Evolutionary conservation across 371 early-diverging fungal genomes (phyloP).

Genomic region (Mortierella sp.): DNA sequence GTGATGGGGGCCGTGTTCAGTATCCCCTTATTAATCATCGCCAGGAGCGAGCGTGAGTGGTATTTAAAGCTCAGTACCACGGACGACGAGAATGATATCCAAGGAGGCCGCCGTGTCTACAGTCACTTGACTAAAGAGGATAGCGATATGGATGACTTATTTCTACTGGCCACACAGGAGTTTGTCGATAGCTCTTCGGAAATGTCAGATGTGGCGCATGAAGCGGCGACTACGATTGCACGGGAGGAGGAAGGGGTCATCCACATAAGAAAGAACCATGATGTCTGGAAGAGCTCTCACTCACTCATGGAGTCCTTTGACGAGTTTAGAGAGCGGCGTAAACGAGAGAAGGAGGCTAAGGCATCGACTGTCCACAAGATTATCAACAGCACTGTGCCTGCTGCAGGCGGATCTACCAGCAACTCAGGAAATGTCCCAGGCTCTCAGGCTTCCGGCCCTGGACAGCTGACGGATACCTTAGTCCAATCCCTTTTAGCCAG

Average conservation of each 20-base stretch:
- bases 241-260: constrained; percentile 38
- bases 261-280: neutral
- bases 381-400: neutral
- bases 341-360: constrained; percentile 33
- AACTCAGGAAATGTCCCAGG: neutral
- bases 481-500: constrained; percentile 42
- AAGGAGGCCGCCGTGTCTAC: constrained; percentile 40
- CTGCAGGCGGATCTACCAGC: neutral
- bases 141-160: constrained; percentile 26
- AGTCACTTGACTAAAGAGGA: constrained; percentile 35
- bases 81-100: constrained; percentile 27
- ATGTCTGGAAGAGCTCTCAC: neutral
- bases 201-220: neutral
- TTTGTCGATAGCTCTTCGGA: constrained; percentile 1
- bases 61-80: constrained; percentile 26
- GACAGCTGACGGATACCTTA: constrained; percentile 21
- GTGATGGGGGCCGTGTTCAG: constrained; percentile 42
- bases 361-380: constrained; percentile 4
- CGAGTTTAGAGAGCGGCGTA: constrained; percentile 38
- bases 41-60: constrained; percentile 24
- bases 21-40: constrained; percentile 30
- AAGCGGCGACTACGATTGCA: constrained; percentile 5
- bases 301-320: constrained; percentile 27
- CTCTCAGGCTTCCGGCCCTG: neutral
- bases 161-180: constrained; percentile 39